phyloP scores from a whole-genome alignment of 108 stramenopile species.

The Epithemia pelagica region DNA sequence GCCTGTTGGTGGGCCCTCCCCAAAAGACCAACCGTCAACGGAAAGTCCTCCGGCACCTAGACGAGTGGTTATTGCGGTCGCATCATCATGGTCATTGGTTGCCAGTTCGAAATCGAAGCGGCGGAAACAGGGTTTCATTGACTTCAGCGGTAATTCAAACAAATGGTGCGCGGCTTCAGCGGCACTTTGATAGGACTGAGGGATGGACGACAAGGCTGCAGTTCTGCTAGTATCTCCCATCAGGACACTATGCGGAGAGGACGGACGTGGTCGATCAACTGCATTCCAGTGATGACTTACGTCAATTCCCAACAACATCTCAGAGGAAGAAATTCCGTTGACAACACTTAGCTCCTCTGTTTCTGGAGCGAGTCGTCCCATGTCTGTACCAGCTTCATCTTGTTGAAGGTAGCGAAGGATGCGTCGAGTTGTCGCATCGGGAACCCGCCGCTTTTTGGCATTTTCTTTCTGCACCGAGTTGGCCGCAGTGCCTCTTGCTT shows the following conservation, averaged over 20 bases:
- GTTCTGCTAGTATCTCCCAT: background rate
- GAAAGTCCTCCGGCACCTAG: background rate
- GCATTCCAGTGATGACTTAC: slow-evolving; percentile 6
- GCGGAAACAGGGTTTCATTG: background rate
- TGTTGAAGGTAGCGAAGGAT: slow-evolving; percentile 31
- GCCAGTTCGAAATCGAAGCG: background rate
- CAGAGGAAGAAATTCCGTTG: background rate
- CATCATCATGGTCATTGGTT: background rate
- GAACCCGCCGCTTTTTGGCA: slow-evolving; percentile 62
- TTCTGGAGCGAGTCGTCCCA: slow-evolving; percentile 1
- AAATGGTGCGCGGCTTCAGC: background rate
- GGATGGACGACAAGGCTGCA: background rate
- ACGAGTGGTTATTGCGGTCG: background rate
- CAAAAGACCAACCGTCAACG: background rate
- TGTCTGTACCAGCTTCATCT: too few relatives aligned
- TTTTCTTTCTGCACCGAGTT: slow-evolving; percentile 65
- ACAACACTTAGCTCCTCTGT: background rate
- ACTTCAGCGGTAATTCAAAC: background rate
- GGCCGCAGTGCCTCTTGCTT: slow-evolving; percentile 65
- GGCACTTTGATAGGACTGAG: background rate
- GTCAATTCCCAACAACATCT: slow-evolving; percentile 22
- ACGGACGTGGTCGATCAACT: background rate
- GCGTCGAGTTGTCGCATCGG: slow-evolving; percentile 46
- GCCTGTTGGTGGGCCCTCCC: background rate
- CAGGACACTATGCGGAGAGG: background rate